Evolutionary conservation across 1,284 basidiomycete genomes (phyloP).

Genomic region (Sporisorium graminicola): DNA sequence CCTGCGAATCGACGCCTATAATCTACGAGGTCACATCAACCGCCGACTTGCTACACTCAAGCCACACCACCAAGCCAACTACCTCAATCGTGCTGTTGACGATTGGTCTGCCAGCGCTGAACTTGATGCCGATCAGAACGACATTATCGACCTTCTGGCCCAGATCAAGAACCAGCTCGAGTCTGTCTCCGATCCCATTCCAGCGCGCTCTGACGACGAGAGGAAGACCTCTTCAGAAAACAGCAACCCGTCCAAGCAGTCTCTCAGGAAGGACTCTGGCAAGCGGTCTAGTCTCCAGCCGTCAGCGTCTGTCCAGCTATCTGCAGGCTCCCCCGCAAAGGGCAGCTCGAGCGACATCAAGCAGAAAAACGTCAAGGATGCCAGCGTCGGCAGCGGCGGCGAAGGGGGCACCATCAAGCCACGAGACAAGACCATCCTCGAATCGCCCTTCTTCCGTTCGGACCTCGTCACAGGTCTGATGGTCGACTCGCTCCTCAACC

Average conservation of each 20-base stretch:
- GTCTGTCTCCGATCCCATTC: neutral
- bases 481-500: constrained; percentile 40
- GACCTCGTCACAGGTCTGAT: constrained; percentile 47
- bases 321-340: neutral
- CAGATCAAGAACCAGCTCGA: constrained; percentile 13
- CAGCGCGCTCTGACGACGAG: neutral
- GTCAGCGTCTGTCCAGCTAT: neutral
- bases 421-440: constrained; percentile 44
- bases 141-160: constrained; percentile 12
- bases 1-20: constrained; percentile 29
- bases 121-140: constrained; percentile 24
- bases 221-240: neutral
- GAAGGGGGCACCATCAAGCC: neutral
- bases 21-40: constrained; percentile 37
- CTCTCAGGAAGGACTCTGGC: neutral
- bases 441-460: constrained; percentile 48
- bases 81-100: constrained; percentile 25
- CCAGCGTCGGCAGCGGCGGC: neutral
- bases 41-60: constrained; percentile 22
- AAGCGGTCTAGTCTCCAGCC: neutral
- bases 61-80: constrained; percentile 17
- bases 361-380: no score
- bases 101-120: constrained; percentile 33
- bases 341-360: neutral
- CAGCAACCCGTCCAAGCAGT: neutral